Base-by-base conservation (phyloP, 192 early-diverging fungal species). In the Mortierella antarctica region DNA sequence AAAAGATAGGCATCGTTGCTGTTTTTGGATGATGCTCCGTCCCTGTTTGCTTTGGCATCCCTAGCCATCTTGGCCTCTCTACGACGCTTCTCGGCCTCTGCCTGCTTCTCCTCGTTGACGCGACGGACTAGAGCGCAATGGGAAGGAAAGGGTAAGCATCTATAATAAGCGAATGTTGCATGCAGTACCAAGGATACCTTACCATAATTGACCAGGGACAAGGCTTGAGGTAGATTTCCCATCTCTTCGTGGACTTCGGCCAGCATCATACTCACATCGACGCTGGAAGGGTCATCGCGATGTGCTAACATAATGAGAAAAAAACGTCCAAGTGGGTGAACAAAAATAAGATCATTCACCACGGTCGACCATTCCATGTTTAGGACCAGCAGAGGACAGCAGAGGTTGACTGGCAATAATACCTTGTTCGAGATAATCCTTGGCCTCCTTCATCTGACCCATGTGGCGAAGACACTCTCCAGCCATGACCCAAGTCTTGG, bases 171-270 rank as follows among this genome's bases (percentile, higher is more conserved):
- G 46, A 42, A 20, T 17, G 6, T 39, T 13, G 23, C 45, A 21
- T 50, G 7, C 12, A 4, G 9, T 49, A 41, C 31, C 4, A 31
- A 54, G 40, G n/a, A 15, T 49, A 46, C 53, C 67, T 63, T 74
- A 85, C 86, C 86, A 65, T 77, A 74, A 18, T 87, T 86, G 11
- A 86, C 87, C 10, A 88, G 65, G 11, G 84, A 83, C 13, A 87
- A 74, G 8, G 89, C 89, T 40, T 84, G 81, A 31, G 78, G 82
- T 41, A 87, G 82, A 42, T 86, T 81, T 40, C 93, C 94, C 49
- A 91, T 80, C 50, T 91, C 92, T 70, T 95, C 90, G 59, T 93
- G 94, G 0, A 95, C 86, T 57, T 89, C 82, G 15, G 92, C 93
- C 6, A 96, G 73, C 53, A 89, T 84, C 76, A 92, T 79, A 67